Evolutionary conservation across 2,329 filamentous ascomycete species (phyloP).

Genomic region (Penicillium sp.): DNA sequence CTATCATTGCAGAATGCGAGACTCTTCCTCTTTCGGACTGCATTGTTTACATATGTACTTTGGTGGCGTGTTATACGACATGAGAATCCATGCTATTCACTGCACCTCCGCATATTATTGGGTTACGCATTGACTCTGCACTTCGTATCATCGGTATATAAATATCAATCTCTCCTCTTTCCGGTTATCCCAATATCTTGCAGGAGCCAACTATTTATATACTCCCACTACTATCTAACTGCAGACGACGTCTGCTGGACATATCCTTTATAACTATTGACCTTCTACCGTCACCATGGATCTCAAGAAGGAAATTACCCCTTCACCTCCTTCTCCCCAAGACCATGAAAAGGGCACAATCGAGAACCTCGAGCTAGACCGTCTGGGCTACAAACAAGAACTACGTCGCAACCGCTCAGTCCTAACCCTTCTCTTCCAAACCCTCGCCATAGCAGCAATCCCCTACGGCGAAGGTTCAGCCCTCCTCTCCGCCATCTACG

Average conservation of each 20-base stretch:
- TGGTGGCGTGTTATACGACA: background rate
- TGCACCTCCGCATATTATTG: background rate
- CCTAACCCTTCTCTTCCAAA: constrained; percentile 61
- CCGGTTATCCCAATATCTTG: background rate
- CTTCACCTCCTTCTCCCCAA: background rate
- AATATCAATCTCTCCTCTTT: background rate
- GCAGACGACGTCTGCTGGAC: background rate
- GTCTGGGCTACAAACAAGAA: constrained; percentile 60
- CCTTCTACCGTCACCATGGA: background rate
- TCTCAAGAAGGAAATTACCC: background rate
- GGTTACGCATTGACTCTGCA: background rate
- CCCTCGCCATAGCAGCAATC: constrained; percentile 61
- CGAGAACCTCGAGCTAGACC: constrained; percentile 35
- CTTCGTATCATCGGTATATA: background rate
- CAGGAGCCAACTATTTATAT: background rate
- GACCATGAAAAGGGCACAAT: constrained; percentile 20
- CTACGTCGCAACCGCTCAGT: constrained; percentile 60
- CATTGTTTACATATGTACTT: background rate
- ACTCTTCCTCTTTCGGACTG: background rate
- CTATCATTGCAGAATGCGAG: background rate
- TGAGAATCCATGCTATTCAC: background rate
- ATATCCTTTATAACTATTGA: background rate
- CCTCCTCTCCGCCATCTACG: constrained; percentile 45
- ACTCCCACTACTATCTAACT: background rate
- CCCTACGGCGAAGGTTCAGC: constrained; percentile 52